Evolutionary conservation across 2,329 filamentous ascomycete genomes (phyloP).

Genomic region (Tricladium varicosporioides): DNA sequence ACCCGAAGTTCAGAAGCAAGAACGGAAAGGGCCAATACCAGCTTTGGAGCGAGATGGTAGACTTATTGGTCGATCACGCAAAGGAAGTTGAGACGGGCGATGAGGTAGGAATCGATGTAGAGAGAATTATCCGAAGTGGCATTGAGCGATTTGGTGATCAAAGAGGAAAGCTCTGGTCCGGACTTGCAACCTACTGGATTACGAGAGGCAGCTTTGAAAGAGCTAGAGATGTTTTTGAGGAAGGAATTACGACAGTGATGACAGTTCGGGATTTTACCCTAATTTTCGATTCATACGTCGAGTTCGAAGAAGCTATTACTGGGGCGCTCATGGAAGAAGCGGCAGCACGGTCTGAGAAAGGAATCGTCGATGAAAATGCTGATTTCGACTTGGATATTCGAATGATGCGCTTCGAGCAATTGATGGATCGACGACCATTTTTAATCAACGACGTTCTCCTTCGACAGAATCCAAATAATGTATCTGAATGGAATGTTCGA

Average conservation of each 20-base stretch:
- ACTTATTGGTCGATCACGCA: slow-evolving; percentile 87
- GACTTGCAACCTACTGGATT: slow-evolving; percentile 95
- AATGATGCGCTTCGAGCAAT: slow-evolving; percentile 96
- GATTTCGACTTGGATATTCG: slow-evolving; percentile 94
- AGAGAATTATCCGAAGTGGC: slow-evolving; percentile 88
- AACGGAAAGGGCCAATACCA: slow-evolving; percentile 94
- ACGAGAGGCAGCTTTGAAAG: slow-evolving; percentile 88
- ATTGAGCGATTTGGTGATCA: slow-evolving; percentile 91
- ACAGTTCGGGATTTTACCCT: slow-evolving; percentile 96
- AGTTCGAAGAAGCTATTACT: slow-evolving; percentile 96
- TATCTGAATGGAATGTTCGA: slow-evolving; percentile 95
- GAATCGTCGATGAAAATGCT: slow-evolving; percentile 73
- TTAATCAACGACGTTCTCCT: slow-evolving; percentile 93
- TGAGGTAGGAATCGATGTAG: slow-evolving; percentile 82
- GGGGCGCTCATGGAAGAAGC: slow-evolving; percentile 87
- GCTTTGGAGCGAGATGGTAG: slow-evolving; percentile 97
- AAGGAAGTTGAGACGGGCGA: slow-evolving; percentile 78
- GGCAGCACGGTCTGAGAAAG: slow-evolving; percentile 74
- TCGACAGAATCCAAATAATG: slow-evolving; percentile 93
- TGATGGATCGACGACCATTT: slow-evolving; percentile 96
- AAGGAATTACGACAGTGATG: slow-evolving; percentile 97
- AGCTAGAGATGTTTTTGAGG: slow-evolving; percentile 90
- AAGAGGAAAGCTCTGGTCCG: slow-evolving; percentile 90
- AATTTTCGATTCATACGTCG: slow-evolving; percentile 92
- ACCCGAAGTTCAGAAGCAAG: slow-evolving; percentile 86